Percentiles rank a stretch among this genome's conserved stretches.
Evolutionary conservation across 2,329 filamentous ascomycete genomes (phyloP).

Genomic region (Xylaria sp.): DNA sequence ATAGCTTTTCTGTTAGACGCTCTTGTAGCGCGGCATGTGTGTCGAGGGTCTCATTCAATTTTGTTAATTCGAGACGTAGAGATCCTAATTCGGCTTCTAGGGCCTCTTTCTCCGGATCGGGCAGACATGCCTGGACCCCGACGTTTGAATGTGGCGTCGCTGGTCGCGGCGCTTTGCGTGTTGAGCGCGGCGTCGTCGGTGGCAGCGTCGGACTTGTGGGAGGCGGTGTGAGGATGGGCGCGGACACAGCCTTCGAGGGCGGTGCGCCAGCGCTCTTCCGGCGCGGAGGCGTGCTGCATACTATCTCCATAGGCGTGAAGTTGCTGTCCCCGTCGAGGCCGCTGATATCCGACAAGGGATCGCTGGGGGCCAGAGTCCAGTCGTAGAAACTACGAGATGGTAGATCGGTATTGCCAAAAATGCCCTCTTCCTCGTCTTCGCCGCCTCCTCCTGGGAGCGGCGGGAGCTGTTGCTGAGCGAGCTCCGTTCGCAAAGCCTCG

Average conservation of each 20-base stretch:
- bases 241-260: slow-evolving; percentile 20
- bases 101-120: slow-evolving; percentile 56
- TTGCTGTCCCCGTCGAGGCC: slow-evolving; percentile 54
- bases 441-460: not conserved
- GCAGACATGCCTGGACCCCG: slow-evolving; percentile 56
- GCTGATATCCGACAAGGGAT: slow-evolving; percentile 58
- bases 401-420: slow-evolving; percentile 12
- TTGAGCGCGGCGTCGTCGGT: slow-evolving; percentile 53
- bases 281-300: slow-evolving; percentile 62
- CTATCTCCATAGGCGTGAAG: slow-evolving; percentile 63
- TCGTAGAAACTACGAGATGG: slow-evolving; percentile 50
- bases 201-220: slow-evolving; percentile 58
- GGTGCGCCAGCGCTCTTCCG: slow-evolving; percentile 31
- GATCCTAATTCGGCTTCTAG: slow-evolving; percentile 61
- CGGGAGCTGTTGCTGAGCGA: slow-evolving; percentile 40
- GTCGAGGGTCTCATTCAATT: slow-evolving; percentile 60
- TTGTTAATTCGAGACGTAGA: slow-evolving; percentile 60
- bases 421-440: slow-evolving; percentile 22
- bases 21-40: slow-evolving; percentile 58
- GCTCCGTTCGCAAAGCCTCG: slow-evolving; percentile 47
- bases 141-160: slow-evolving; percentile 50
- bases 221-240: slow-evolving; percentile 66
- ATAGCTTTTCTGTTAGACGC: slow-evolving; percentile 44
- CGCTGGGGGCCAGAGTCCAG: slow-evolving; percentile 63
- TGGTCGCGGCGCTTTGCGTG: slow-evolving; percentile 22